Evolutionary conservation across 2,329 filamentous ascomycete species (phyloP), one percentile per base, ranked within the genome.

Genomic region (Penicillium sp.): DNA sequence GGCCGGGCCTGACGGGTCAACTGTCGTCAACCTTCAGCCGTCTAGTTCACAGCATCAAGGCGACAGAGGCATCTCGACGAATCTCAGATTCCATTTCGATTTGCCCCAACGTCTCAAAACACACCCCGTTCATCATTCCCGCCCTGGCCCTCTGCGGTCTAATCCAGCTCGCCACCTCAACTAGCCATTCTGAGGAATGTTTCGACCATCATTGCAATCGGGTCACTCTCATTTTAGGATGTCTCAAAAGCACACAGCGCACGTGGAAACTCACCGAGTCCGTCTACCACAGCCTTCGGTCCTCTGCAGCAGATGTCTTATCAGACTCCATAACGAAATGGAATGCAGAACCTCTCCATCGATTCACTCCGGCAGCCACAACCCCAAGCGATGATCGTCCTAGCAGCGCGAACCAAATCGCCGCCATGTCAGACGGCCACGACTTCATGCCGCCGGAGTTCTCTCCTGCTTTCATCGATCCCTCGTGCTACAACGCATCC

Each of bases 171-270:
- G 68, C 69, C 5, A 73, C 71, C 0, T 65, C 61, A 13, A 62
- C 62, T 6, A 69, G 63, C n/a, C 71, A 73, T 46, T 67, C 66
- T 2, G 61, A 67, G 18, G 71, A 73, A n/a, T 73, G 71, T 43
- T 69, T 69, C n/a, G 71, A 73, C 27, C 71, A 73, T 31, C 71
- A 73, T 44, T 69, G 65, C 24, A 73, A 73, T 43, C 66, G 71
- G n/a, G 68, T 73, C 3, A 67, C 67, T 9, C 64, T 73, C 3
- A 65, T 73, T 6, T 64, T 73, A 6, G 71, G 71, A 1, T 72
- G 69, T 42, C 52, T 73, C 22, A 73, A 73, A 45, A 65, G 61
- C 18, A 62, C 66, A 14, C 66, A 63, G 16, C 57, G 62, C 7
- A 73, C 61, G 6, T 72, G 71, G 71, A 54, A 57, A 36, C 52